A percentile compares a stretch with the other conserved stretches of the same genome.
These are phyloP conservation scores for Ceratobasidium sp. DNA, from an alignment of 1,284 basidiomycete genomes.

Conservation along the genomic window DNA sequence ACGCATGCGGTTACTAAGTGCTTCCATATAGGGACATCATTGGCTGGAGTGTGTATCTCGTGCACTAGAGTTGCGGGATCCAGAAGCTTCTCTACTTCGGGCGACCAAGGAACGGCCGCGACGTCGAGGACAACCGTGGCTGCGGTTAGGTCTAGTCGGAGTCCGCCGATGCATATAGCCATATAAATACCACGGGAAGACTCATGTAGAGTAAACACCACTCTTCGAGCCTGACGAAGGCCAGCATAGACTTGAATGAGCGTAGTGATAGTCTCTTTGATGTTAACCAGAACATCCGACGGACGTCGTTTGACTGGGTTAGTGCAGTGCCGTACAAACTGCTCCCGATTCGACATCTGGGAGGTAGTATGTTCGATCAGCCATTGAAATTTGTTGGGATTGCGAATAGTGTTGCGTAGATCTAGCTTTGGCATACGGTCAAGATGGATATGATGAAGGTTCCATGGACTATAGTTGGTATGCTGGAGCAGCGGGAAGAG, in stretches of 20 bases:
- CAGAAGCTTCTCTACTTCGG: neutral
- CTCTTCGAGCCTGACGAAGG: neutral
- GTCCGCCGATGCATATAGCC: constrained; percentile 7
- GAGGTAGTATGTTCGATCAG: neutral
- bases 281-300: constrained; percentile 25
- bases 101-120: constrained; percentile 3
- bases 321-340: neutral
- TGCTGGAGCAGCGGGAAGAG: constrained; percentile 18
- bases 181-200: neutral
- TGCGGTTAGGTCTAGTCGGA: constrained; percentile 21
- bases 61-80: neutral
- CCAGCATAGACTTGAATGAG: constrained; percentile 26
- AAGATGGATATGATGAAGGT: constrained; percentile 20
- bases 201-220: neutral
- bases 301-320: neutral
- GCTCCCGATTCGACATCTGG: constrained; percentile 26
- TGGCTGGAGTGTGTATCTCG: neutral
- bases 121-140: constrained; percentile 19
- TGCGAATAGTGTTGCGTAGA: neutral
- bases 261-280: constrained; percentile 17
- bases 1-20: neutral
- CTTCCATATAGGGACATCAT: constrained; percentile 15
- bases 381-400: constrained; percentile 19
- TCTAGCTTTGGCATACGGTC: constrained; percentile 31
- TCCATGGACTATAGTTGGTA: constrained; percentile 20